phyloP scores from a whole-genome alignment of 768 basidiomycete species.

The Cyathus striatus region DNA sequence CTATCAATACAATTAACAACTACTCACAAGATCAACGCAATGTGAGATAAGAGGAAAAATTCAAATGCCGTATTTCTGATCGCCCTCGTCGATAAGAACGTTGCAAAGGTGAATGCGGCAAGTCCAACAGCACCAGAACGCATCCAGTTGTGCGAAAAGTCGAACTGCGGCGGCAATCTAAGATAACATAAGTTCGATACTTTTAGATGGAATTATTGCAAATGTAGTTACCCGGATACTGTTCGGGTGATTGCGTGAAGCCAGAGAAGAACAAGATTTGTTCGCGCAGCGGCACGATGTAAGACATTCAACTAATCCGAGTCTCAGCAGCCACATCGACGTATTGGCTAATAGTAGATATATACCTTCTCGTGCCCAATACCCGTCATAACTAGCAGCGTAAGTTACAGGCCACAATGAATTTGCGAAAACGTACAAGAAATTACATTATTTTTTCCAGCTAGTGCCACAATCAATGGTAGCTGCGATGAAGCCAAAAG shows the following conservation, averaged over 20 bases:
- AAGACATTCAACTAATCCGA: conserved; percentile 33
- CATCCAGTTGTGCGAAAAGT: conserved; percentile 33
- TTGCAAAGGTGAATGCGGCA: conserved; percentile 28
- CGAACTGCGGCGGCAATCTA: conserved; percentile 27
- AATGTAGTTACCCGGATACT: conserved; percentile 16
- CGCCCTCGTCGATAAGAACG: conserved; percentile 31
- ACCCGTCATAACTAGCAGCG: conserved; percentile 47
- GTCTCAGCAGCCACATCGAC: no score
- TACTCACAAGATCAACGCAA: conserved; percentile 24
- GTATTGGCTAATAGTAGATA: background rate
- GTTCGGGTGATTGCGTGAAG: conserved; percentile 31
- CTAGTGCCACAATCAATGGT: conserved; percentile 47
- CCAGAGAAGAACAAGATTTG: conserved; percentile 36
- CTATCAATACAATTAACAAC: conserved; percentile 4
- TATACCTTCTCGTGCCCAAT: conserved; percentile 47
- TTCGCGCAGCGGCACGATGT: conserved; percentile 38
- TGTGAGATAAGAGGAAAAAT: conserved; percentile 30
- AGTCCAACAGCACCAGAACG: conserved; percentile 21
- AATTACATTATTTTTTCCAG: conserved; percentile 54
- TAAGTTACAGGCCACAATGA: no score
- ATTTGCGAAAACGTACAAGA: conserved; percentile 29
- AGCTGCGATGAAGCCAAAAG: conserved; percentile 42
- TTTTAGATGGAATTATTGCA: no score
- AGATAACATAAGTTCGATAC: no score
- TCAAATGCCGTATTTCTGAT: conserved; percentile 36